phyloP scores from a whole-genome alignment of 495 filamentous ascomycete genomes.

The Emericellopsis terricola region DNA sequence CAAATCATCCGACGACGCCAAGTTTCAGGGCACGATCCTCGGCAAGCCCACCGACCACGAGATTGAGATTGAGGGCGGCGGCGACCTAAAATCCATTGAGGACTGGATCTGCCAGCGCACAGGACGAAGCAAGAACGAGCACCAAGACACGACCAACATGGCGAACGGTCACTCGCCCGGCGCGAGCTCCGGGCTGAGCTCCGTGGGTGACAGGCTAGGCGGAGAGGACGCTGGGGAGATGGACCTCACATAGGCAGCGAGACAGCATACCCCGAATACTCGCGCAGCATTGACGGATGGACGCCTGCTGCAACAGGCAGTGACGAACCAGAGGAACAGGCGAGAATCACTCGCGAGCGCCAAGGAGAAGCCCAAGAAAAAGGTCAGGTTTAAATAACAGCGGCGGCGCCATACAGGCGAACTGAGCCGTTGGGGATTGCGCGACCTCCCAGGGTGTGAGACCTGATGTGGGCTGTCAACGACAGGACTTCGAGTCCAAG shows the following conservation, averaged over 20 bases:
- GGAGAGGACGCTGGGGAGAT: constrained; percentile 14
- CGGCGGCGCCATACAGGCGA: background rate
- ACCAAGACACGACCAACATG: constrained; percentile 5
- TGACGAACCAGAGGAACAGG: too few species aligned
- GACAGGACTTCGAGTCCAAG: too few species aligned
- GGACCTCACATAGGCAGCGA: constrained; percentile 9
- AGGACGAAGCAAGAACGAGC: constrained; percentile 9
- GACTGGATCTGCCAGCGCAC: constrained; percentile 36
- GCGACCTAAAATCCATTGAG: constrained; percentile 40
- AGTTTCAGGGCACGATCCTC: constrained; percentile 63
- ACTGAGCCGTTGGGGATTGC: too few species aligned
- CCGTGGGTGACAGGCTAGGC: constrained; percentile 25
- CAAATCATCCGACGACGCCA: constrained; percentile 59
- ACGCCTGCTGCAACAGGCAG: too few species aligned
- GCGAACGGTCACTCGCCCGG: constrained; percentile 19
- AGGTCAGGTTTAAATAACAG: background rate
- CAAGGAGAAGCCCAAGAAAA: background rate
- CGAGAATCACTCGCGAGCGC: background rate
- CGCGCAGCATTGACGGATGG: background rate
- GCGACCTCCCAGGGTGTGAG: too few species aligned
- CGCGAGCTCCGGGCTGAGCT: constrained; percentile 32
- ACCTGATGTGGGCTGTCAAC: too few species aligned
- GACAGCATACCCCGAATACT: background rate
- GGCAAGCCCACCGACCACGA: constrained; percentile 48
- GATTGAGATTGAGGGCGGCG: constrained; percentile 41